These are phyloP conservation scores for Hypoxylon sp. DNA, from an alignment of 2,329 filamentous ascomycete genomes.

Conservation along the genomic window DNA sequence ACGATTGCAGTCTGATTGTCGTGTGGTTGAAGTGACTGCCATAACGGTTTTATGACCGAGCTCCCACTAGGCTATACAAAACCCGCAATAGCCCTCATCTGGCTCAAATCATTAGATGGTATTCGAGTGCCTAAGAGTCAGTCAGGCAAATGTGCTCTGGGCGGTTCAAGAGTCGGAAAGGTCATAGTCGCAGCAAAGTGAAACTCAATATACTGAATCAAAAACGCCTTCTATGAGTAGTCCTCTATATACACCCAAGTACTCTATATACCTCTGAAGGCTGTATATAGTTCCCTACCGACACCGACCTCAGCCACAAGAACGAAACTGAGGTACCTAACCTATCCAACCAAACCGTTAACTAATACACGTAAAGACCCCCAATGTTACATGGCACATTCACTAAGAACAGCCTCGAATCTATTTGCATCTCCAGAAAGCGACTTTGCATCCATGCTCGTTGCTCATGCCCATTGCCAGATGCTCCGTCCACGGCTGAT, in stretches of 20 bases:
- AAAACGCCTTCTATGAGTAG: not conserved
- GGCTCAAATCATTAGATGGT: no score
- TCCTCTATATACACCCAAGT: not conserved
- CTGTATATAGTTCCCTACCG: not conserved
- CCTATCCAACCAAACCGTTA: not conserved
- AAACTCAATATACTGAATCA: not conserved
- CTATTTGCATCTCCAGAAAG: conserved; percentile 11
- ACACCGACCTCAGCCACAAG: not conserved
- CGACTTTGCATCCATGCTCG: conserved; percentile 17
- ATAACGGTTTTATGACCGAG: no score
- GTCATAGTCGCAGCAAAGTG: no score
- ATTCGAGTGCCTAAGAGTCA: no score
- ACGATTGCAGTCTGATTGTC: no score
- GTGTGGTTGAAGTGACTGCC: no score
- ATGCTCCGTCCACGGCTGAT: conserved; percentile 7
- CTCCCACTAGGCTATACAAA: no score
- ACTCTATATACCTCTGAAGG: conserved; percentile 1
- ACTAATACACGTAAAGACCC: conserved; percentile 2
- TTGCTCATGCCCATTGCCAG: conserved; percentile 15
- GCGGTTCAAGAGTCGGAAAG: no score
- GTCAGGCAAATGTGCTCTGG: no score
- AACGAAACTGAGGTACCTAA: conserved; percentile 1
- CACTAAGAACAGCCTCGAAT: not conserved
- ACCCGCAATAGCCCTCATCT: no score
- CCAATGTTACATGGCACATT: not conserved